Conservation (phyloP, 2,329 filamentous ascomycete species). For the Penicillium sp. region DNA sequence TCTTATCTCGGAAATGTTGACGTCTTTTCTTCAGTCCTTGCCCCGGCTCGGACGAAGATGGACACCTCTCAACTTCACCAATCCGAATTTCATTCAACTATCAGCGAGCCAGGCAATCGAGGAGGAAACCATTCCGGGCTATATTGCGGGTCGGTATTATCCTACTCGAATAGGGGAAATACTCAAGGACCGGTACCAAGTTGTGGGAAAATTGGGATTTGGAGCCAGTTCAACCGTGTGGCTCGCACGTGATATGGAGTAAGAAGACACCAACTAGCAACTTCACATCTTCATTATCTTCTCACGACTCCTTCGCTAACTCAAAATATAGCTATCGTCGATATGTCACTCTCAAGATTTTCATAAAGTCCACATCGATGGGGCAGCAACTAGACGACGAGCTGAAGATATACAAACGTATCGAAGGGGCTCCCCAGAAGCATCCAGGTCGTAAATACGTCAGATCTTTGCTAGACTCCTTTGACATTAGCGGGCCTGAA, state of each 20-base stretch:
- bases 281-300: not conserved
- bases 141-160: too few species aligned
- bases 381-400: slow-evolving; percentile 36
- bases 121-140: too few species aligned
- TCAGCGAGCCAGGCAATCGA: too few species aligned
- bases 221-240: slow-evolving; percentile 36
- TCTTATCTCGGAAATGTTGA: too few species aligned
- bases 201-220: slow-evolving; percentile 33
- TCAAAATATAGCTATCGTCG: slow-evolving; percentile 16
- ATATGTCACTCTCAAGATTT: slow-evolving; percentile 33
- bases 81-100: too few species aligned
- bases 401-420: slow-evolving; percentile 43
- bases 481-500: slow-evolving; percentile 29
- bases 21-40: too few species aligned
- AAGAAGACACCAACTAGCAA: not conserved
- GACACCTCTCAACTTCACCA: too few species aligned
- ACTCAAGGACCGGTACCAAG: too few species aligned
- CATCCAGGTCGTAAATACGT: slow-evolving; percentile 32
- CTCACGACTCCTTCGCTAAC: not conserved
- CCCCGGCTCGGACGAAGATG: too few species aligned
- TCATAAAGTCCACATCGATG: slow-evolving; percentile 26
- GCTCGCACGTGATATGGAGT: slow-evolving; percentile 37
- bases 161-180: too few species aligned
- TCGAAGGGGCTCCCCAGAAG: slow-evolving; percentile 22
- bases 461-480: slow-evolving; percentile 25